These are phyloP conservation scores for Flaveria brownii DNA, from an alignment of 129 eudicot species.

Conservation along the genomic window DNA sequence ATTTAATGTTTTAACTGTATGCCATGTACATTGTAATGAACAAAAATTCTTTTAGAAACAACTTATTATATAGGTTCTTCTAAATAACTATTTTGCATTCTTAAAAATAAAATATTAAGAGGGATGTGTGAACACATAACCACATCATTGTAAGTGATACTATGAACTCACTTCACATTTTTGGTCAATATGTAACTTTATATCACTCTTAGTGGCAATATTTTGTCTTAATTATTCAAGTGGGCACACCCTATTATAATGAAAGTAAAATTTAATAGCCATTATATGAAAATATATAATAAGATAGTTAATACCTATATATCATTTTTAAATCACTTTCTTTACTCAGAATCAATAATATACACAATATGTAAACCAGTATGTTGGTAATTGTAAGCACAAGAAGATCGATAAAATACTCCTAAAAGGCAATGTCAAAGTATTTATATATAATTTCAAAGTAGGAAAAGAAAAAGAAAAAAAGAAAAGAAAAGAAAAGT, in stretches of 20 bases:
- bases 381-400: too few species aligned
- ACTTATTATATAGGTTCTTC: not conserved
- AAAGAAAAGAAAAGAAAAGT: too few species aligned
- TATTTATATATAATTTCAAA: too few species aligned
- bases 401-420: too few species aligned
- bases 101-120: not conserved
- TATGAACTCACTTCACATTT: not conserved
- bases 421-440: too few species aligned
- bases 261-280: not conserved
- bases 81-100: not conserved
- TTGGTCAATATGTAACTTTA: slow-evolving; percentile 23
- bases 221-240: not conserved
- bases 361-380: too few species aligned
- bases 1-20: too few species aligned
- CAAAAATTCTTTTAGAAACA: not conserved
- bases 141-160: not conserved
- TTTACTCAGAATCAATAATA: not conserved
- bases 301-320: not conserved
- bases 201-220: not conserved
- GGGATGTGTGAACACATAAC: slow-evolving; percentile 11
- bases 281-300: not conserved
- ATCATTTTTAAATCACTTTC: not conserved
- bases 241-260: not conserved
- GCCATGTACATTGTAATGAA: not conserved
- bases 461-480: too few species aligned